Evolutionary conservation across 805 yeast genomes (phyloP), one percentile per base, ranked within the genome.

Genomic region (Monosporozyma solicola): DNA sequence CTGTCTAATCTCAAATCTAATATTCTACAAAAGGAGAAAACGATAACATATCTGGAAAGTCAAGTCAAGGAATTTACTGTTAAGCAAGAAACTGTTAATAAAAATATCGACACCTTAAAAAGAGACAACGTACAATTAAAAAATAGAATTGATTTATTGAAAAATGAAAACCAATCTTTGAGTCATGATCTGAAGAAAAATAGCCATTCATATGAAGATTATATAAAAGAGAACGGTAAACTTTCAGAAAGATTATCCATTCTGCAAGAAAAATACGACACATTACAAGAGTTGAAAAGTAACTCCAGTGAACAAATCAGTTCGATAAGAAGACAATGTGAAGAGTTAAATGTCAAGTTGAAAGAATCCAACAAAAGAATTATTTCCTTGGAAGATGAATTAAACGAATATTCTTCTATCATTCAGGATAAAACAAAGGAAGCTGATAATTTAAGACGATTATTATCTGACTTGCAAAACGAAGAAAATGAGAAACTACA

Each of bases 381-480:
- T 24, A 90, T 86, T 53, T 78, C 81, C 1, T 65, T 91, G 31
- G 90, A 87, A 59, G 96, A 89, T 53, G 97, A 91, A 62, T 70
- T 92, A n/a, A 72, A 78, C 10, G 97, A 91, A 54, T 73, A 87
- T 4, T 78, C 88, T 52, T 77, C 80, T 33, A 74, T 83, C 67
- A 68, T 91, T 2, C 94, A 84, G 62, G 96, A 90, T 61, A 79
- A 95, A 55, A 81, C 87, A 0, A 74, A 91, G 50, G 98, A 92
- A 68, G 76, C 88, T 0, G 74, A 83, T 1, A 82, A 88, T 0
- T 79, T 90, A 68, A 76, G 95, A 59, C 73, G 86, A 54, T 66
- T 88, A 41, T 63, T 91, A 31, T 67, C 80, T 47, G 96, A 88
- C 47, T 76, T 80, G 5, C 92, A 90, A 60, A 82, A 80, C 47